These are phyloP conservation scores for Zygnema circumcarinatum DNA, from an alignment of 139 green algal species.

Conservation along the genomic window DNA sequence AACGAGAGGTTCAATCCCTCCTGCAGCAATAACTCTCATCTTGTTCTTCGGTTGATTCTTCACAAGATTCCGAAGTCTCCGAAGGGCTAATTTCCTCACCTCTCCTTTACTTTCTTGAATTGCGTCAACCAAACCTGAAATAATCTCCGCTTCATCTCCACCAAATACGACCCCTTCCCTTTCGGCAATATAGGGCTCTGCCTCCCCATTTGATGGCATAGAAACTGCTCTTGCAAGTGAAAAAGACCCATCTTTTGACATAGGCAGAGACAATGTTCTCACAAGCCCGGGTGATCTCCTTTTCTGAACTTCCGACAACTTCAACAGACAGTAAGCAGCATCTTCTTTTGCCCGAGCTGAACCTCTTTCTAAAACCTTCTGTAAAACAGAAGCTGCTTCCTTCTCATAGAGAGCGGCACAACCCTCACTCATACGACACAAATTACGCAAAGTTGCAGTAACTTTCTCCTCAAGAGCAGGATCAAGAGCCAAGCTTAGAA, in stretches of 20 bases:
- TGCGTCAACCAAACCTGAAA: not conserved
- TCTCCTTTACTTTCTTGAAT: not conserved
- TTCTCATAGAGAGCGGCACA: not conserved
- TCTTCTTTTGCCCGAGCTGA: not conserved
- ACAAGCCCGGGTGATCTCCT: too few relatives aligned
- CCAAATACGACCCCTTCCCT: too few relatives aligned
- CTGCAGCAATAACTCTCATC: constrained; percentile 18
- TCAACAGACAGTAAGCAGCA: not conserved
- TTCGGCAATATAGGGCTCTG: too few relatives aligned
- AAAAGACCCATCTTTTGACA: not conserved
- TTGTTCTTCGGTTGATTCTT: constrained; percentile 41
- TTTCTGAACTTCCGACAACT: not conserved
- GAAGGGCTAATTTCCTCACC: not conserved
- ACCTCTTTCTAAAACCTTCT: not conserved
- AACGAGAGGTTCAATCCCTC: constrained; percentile 29
- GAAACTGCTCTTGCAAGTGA: too few relatives aligned
- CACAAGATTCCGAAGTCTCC: not conserved
- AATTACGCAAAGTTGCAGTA: constrained; percentile 1
- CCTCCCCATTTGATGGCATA: too few relatives aligned
- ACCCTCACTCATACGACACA: not conserved
- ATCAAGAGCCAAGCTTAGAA: not conserved
- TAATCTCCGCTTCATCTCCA: not conserved
- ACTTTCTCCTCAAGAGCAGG: constrained; percentile 17
- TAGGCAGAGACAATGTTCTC: not conserved
- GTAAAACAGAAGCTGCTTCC: not conserved